Percentiles rank a stretch among this genome's conserved stretches.
phyloP scores from a whole-genome alignment of 169 alveolate genomes.

The Cystoisospora suis region DNA sequence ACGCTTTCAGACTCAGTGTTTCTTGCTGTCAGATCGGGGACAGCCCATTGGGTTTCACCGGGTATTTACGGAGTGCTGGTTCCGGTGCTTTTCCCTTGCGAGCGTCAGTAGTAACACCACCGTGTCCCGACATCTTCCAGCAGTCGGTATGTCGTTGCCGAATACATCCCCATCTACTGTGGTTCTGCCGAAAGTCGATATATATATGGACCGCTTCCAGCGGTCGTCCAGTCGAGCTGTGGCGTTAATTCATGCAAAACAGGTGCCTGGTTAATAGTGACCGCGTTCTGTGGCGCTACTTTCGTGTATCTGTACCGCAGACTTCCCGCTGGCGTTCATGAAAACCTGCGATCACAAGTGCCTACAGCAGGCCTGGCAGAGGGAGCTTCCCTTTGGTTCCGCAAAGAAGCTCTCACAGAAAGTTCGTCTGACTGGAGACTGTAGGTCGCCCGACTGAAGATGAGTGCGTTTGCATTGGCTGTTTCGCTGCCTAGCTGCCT shows the following conservation, averaged over 20 bases:
- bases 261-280: not conserved
- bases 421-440: not conserved
- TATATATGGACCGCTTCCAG: not conserved
- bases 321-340: not conserved
- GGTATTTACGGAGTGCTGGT: no score
- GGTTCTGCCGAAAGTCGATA: not conserved
- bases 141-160: no score
- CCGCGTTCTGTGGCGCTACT: not conserved
- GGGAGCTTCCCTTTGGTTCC: not conserved
- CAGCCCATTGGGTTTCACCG: no score
- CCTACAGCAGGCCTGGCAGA: not conserved
- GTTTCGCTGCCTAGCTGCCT: not conserved
- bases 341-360: not conserved
- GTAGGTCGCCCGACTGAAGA: not conserved
- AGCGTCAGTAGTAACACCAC: no score
- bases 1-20: no score
- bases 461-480: not conserved
- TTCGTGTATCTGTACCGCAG: not conserved
- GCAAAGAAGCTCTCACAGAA: not conserved
- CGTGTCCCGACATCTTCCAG: no score
- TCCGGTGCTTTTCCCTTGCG: no score
- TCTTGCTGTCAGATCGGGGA: no score
- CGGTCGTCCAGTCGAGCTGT: not conserved
- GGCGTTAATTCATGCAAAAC: not conserved
- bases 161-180: no score